Base-by-base conservation (phyloP, 495 filamentous ascomycete species). In the Aspergillus nidulans region DNA sequence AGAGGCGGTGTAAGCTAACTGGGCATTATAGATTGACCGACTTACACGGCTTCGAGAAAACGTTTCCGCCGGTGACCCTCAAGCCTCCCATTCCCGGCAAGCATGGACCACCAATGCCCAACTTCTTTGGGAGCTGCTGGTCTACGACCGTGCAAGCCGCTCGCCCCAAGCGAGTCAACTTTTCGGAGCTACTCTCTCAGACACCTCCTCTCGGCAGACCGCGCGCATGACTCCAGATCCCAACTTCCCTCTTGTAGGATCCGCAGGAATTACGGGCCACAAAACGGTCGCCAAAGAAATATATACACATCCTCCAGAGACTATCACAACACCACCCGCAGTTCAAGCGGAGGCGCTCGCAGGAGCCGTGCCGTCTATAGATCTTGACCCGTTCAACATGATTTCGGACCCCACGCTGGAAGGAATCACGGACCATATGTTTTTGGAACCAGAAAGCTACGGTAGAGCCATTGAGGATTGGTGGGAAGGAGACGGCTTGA, bases 221-320 rank as follows among this genome's bases (percentile, higher is more conserved):
- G 38, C 53, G 3, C 44, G 49, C 32, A 50, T 44, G 28, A 63
- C 66, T 38, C 54, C 60, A 2, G 69, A 67, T 8, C 67, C 58
- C 4, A 68, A 68, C 19, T 67, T 71, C 26, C 52, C 69, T 10
- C 50, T 71, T 9, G 63, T 71, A 53, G 69, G 69, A 28, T 71
- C 69, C 0, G 69, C 67, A 28, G 69, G 69, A 0, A 69, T 71
- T 6, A 66, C 69, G 41, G 69, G 67, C 5, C 69, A 71, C 44
- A 66, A 63, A 26, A 67, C 69, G 2, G 69, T 71, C 4, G 67
- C 63, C 0, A 44, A 55, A 25, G 69, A 71, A 28, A 63, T 68
- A 44, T 67, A 66, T 10, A 65, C 63, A 16, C 68, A 69, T 47
- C 69, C 69, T 2, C 67, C 69, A 4, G 69, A 71, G 43, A 62